Conservation (phyloP, 768 basidiomycete species). For the Russula sp. region DNA sequence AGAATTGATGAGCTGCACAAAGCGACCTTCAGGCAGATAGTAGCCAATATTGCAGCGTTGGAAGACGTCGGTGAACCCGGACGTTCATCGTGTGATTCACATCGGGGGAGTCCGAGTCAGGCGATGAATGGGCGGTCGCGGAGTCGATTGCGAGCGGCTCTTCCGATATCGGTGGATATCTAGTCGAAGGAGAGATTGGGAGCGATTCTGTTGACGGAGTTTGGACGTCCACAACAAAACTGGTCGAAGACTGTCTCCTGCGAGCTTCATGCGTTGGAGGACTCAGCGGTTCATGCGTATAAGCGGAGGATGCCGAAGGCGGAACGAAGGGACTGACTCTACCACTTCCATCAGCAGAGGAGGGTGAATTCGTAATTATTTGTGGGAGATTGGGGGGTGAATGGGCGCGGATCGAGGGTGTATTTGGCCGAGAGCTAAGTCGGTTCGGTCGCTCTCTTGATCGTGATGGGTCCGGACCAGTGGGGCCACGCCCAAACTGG, state of each 20-base stretch:
- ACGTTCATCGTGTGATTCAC: neutral
- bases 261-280: neutral
- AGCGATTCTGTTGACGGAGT: slow-evolving; percentile 20
- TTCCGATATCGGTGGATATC: neutral
- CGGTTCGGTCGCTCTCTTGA: slow-evolving; percentile 7
- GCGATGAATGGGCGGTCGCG: neutral
- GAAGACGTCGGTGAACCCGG: neutral
- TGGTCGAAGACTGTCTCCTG: slow-evolving; percentile 12
- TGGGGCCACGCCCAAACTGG: slow-evolving; percentile 19
- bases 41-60: neutral
- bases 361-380: neutral
- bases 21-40: slow-evolving; percentile 8
- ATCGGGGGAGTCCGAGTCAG: neutral
- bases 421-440: neutral
- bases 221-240: slow-evolving; percentile 2
- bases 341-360: neutral
- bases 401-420: neutral
- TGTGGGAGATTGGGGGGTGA: neutral
- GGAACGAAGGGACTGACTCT: neutral
- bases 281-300: neutral
- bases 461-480: neutral
- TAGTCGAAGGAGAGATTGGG: neutral
- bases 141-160: neutral
- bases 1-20: slow-evolving; percentile 11
- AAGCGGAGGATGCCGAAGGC: neutral